These are phyloP conservation scores for Penicillium sp. DNA, from an alignment of 2,329 filamentous ascomycete species.

Conservation along the genomic window DNA sequence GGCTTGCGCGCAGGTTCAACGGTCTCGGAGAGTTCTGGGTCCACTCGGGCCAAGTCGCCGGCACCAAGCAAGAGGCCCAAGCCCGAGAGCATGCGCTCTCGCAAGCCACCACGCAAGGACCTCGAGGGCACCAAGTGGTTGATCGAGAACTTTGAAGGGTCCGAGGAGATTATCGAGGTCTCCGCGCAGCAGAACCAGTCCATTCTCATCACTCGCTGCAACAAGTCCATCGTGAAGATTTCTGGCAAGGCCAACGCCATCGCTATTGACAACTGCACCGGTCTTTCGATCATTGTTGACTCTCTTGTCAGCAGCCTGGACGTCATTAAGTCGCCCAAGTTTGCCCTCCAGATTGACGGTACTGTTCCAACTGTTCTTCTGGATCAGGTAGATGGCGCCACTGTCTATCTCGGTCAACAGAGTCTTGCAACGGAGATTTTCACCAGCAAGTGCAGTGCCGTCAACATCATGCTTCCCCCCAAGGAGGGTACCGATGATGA, in stretches of 20 bases:
- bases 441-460: constrained; percentile 75
- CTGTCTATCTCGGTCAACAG: constrained; percentile 77
- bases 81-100: constrained; percentile 75
- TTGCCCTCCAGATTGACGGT: constrained; percentile 87
- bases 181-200: constrained; percentile 78
- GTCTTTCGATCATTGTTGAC: constrained; percentile 80
- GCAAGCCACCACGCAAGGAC: constrained; percentile 73
- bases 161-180: constrained; percentile 68
- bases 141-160: constrained; percentile 87
- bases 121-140: constrained; percentile 91
- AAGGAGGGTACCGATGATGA: constrained; percentile 64
- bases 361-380: constrained; percentile 80
- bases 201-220: constrained; percentile 86
- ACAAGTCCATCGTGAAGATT: constrained; percentile 81
- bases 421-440: constrained; percentile 75
- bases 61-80: constrained; percentile 83
- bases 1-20: constrained; percentile 67
- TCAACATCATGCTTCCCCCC: constrained; percentile 81
- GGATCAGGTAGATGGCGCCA: constrained; percentile 87
- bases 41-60: constrained; percentile 63
- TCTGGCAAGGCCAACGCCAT: constrained; percentile 96
- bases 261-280: constrained; percentile 81
- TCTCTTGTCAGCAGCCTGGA: constrained; percentile 86
- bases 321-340: constrained; percentile 90
- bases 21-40: constrained; percentile 56